Conservation (phyloP, 2,329 filamentous ascomycete species). For the Dactylellina haptotyla region DNA sequence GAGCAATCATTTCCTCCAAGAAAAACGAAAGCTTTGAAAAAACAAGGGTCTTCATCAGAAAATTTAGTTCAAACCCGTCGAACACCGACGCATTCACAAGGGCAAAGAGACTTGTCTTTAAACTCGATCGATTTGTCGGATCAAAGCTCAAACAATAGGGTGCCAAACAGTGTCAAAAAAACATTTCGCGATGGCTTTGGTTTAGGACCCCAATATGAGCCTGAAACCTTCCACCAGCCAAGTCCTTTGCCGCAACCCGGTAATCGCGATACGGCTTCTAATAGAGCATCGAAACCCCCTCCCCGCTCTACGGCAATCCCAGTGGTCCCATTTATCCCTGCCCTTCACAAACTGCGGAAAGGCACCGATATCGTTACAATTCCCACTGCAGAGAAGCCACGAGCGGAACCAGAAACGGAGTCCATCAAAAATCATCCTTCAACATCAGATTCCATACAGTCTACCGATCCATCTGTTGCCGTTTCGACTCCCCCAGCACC, state of each 20-base stretch:
- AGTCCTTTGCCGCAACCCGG: constrained; percentile 61
- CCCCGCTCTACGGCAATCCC: constrained; percentile 53
- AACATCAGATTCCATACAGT: constrained; percentile 16
- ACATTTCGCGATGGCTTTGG: too few relatives aligned
- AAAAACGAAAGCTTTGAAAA: constrained; percentile 58
- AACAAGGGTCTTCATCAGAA: background rate
- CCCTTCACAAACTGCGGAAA: constrained; percentile 53
- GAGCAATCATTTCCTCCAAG: constrained; percentile 64
- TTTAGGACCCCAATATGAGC: too few relatives aligned
- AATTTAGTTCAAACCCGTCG: background rate
- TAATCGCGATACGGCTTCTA: constrained; percentile 60
- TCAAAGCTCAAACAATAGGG: background rate
- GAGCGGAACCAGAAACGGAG: background rate
- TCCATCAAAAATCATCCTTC: constrained; percentile 47
- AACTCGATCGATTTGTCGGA: background rate
- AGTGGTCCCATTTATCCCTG: constrained; percentile 42
- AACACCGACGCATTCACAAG: background rate
- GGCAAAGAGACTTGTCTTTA: background rate
- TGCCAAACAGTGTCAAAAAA: background rate
- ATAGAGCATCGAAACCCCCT: constrained; percentile 56
- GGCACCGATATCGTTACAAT: constrained; percentile 54
- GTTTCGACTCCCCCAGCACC: constrained; percentile 58
- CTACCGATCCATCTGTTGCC: constrained; percentile 53
- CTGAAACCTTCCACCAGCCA: constrained; percentile 64
- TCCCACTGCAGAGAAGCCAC: constrained; percentile 22